Conservation (phyloP, 2,329 filamentous ascomycete genomes). For the Stachybotrys elegans region DNA sequence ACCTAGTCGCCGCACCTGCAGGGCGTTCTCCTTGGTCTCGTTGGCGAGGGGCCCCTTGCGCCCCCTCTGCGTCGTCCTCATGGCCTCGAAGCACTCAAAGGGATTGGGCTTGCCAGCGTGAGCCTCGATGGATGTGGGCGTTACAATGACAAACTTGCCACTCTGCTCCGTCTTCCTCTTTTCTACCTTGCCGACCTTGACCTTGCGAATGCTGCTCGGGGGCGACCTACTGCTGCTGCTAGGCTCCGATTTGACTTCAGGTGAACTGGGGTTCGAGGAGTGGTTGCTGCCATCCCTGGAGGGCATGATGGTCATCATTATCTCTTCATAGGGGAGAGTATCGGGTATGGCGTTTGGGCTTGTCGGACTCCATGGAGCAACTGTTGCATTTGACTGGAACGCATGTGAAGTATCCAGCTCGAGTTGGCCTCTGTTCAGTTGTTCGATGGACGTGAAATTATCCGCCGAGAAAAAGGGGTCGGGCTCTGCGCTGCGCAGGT, state of each 20-base stretch:
- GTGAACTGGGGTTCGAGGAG: slow-evolving; percentile 24
- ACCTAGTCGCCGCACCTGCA: slow-evolving; percentile 48
- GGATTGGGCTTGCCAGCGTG: slow-evolving; percentile 44
- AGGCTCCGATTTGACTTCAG: slow-evolving; percentile 19
- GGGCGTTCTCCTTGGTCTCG: slow-evolving; percentile 49
- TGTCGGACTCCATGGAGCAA: slow-evolving; percentile 38
- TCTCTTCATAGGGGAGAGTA: slow-evolving; percentile 34
- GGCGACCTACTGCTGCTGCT: slow-evolving; percentile 17
- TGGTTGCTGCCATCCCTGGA: slow-evolving; percentile 21
- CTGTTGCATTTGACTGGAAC: slow-evolving; percentile 29
- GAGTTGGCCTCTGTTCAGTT: slow-evolving; percentile 20
- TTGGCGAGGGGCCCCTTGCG: slow-evolving; percentile 51
- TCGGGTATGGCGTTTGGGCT: slow-evolving; percentile 24
- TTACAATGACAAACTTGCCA: slow-evolving; percentile 51
- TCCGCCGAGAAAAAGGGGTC: slow-evolving; percentile 28
- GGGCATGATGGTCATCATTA: no score
- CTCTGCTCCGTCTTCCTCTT: slow-evolving; percentile 38
- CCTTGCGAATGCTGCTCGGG: slow-evolving; percentile 34
- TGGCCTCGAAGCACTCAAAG: slow-evolving; percentile 50
- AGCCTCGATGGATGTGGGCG: slow-evolving; percentile 47
- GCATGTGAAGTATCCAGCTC: slow-evolving; percentile 33
- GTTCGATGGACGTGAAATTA: slow-evolving; percentile 19
- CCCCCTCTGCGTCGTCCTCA: slow-evolving; percentile 47
- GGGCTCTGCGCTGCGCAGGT: no score
- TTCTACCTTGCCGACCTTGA: slow-evolving; percentile 37